Evolutionary conservation across 176 grass and related monocot species (phyloP), one percentile per base, ranked within the genome.

Genomic region (Otatea glauca): DNA sequence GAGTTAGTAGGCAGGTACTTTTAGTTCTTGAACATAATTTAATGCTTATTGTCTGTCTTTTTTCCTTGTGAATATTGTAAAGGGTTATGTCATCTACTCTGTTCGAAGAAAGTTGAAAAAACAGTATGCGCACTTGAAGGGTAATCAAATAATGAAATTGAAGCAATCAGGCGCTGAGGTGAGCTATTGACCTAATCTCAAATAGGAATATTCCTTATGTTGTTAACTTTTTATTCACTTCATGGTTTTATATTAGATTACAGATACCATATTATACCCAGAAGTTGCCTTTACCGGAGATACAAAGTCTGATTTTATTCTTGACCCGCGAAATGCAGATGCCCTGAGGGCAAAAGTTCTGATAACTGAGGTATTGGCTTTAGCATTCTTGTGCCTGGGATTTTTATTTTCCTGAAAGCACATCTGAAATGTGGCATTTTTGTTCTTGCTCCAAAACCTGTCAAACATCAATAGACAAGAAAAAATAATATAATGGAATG

Each of bases 241-340:
- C 62, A 89, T 58, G 9, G 32, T 61, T 79, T 48, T 59, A 15
- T 72, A 56, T 79, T 91, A 96, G 93, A 92, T 99, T 79, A 96
- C 91, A 75, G 93, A 99, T 78, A 82, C 87, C 17, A 88, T 99
- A 84, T 86, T 99, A 75, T 89, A 80, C 76, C 96, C 90, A 71
- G 96, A 99, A 89, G 88, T 99, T 11, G 96, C 90, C n/a, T 96
- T 99, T 79, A 96, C 93, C 0, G 89, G 93, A 88, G 96, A 99
- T 71, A 96, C 91, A 29, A 93, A 86, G 65, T 92, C 89, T 72
- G 96, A 99, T 89, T 99, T 99, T 93, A 94, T 99, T 84, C 70
- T 89, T 78, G 91, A 99, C 48, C 93, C 93, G 78, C 79, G 78
- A 84, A 99, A 96, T 96, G 90, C 96, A 35, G 96, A 99, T 92